Percentiles rank a stretch among this genome's conserved stretches.
Conservation (phyloP, 2,329 filamentous ascomycete species). For the Cladosporium sp. region DNA sequence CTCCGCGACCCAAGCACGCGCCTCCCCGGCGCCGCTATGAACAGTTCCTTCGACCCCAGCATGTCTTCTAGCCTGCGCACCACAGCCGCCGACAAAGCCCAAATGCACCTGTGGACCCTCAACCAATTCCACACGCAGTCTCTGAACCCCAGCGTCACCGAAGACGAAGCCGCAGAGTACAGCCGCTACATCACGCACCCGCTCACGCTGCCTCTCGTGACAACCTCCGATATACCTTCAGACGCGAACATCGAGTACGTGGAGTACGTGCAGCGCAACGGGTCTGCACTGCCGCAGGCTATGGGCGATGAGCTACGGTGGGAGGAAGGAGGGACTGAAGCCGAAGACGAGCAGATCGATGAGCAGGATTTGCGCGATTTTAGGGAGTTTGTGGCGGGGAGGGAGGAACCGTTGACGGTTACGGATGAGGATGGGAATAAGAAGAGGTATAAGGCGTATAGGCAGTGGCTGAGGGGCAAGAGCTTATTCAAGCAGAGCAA, state of each 20-base stretch:
- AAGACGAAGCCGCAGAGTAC: slow-evolving; percentile 81
- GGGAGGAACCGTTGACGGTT: slow-evolving; percentile 83
- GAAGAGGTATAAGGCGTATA: slow-evolving; percentile 95
- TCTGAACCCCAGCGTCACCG: slow-evolving; percentile 77
- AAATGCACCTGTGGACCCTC: slow-evolving; percentile 84
- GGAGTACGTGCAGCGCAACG: slow-evolving; percentile 70
- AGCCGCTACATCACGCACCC: slow-evolving; percentile 85
- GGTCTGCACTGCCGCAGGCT: slow-evolving; percentile 10
- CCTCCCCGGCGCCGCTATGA: slow-evolving; percentile 18
- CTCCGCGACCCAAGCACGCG: slow-evolving; percentile 34
- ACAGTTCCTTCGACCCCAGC: slow-evolving; percentile 18
- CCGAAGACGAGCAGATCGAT: slow-evolving; percentile 48
- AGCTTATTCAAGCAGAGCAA: slow-evolving; percentile 88
- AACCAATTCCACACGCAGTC: slow-evolving; percentile 82
- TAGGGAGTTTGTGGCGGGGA: slow-evolving; percentile 71
- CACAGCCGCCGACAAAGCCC: slow-evolving; percentile 70
- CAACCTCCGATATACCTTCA: slow-evolving; percentile 63
- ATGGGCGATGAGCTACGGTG: slow-evolving; percentile 34
- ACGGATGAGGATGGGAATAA: slow-evolving; percentile 82
- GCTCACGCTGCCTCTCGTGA: slow-evolving; percentile 79
- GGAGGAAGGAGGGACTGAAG: slow-evolving; percentile 56
- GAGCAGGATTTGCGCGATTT: slow-evolving; percentile 74
- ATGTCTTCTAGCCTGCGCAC: slow-evolving; percentile 18
- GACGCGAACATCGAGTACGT: slow-evolving; percentile 66
- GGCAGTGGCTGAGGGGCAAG: slow-evolving; percentile 92